Base-by-base conservation (phyloP, 1,284 basidiomycete genomes). In the Moesziomyces sp. region DNA sequence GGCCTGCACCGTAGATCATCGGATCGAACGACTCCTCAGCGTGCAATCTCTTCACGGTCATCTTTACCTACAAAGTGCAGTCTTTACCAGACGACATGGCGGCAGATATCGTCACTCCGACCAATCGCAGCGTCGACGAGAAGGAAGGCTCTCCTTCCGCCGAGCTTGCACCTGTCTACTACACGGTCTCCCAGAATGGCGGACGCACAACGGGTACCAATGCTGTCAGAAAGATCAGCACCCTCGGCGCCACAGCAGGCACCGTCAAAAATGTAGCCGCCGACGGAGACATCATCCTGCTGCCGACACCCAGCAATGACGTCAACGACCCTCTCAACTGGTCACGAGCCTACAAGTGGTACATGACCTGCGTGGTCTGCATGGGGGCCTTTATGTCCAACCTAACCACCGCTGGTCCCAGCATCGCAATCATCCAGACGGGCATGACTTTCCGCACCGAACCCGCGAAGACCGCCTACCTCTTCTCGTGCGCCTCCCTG, bases 321-420 rank as follows among this genome's bases (percentile, higher is more conserved):
- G 42, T 47, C 46, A 58, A 57, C 46, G 61, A 58, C n/a, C 57
- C 52, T 19, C 33, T 59, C 24, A 68, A 68, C 45, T 68, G 65
- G 65, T 63, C 65, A 10, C 51, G 51, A 9, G 40, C 52, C n/a
- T 61, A 46, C 65, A 68, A 68, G 28, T 68, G 65, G 65, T 63
- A 46, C 48, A 26, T 68, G 19, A 68, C 65, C 28, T 56, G 52
- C 45, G 16, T 63, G 16, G 59, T 58, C 30, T 60, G 53, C 43
- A 14, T 52, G 9, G 52, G 38, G 13, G 59, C 51, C 19, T 63
- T 68, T 42, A 46, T 49, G 28, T 35, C 44, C 30, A 62, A 57
- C 46, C 26, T 68, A 3, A 52, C 44, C 30, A 30, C 59, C 2
- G 65, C 52, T 13, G 65, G 65, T 9, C 65, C 65, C 8, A 52